Evolutionary conservation across 2,329 filamentous ascomycete species (phyloP).

Genomic region (Neopestalotiopsis sp.): DNA sequence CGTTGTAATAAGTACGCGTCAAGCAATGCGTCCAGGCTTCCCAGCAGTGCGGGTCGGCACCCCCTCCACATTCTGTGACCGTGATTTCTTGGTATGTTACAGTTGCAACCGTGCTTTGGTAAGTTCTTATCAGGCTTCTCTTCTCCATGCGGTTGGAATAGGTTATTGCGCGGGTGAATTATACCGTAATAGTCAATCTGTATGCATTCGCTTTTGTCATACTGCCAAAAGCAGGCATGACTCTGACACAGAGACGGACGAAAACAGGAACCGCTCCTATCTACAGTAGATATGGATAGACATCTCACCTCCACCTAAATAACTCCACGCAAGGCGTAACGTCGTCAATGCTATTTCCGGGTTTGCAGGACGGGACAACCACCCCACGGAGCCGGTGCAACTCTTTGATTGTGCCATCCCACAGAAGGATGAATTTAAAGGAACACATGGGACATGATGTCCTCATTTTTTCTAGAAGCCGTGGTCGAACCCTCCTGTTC

Average conservation of each 20-base stretch:
- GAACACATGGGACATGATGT: not conserved
- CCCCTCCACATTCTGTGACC: not conserved
- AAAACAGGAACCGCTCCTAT: not conserved
- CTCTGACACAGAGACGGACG: not conserved
- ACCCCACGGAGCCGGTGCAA: not conserved
- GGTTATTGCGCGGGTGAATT: not conserved
- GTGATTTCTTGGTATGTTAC: not conserved
- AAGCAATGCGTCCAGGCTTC: constrained; percentile 5
- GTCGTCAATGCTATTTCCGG: not conserved
- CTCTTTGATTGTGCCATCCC: not conserved
- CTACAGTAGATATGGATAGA: not conserved
- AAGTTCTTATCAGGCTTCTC: not conserved
- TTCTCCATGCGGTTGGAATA: not conserved
- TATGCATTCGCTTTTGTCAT: not conserved
- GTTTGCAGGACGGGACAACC: not conserved
- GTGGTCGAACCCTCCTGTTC: not conserved
- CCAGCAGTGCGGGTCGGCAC: constrained; percentile 2
- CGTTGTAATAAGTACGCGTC: not conserved
- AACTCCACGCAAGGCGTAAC: not conserved
- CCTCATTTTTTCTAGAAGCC: constrained; percentile 6
- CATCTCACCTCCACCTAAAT: not conserved
- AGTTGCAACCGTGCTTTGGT: not conserved
- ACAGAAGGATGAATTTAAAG: not conserved
- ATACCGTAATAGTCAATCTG: not conserved
- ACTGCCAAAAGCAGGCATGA: not conserved